Evolutionary conservation across 2,329 filamentous ascomycete species (phyloP), one percentile per base, ranked within the genome.

Genomic region (Fusarium sp.): DNA sequence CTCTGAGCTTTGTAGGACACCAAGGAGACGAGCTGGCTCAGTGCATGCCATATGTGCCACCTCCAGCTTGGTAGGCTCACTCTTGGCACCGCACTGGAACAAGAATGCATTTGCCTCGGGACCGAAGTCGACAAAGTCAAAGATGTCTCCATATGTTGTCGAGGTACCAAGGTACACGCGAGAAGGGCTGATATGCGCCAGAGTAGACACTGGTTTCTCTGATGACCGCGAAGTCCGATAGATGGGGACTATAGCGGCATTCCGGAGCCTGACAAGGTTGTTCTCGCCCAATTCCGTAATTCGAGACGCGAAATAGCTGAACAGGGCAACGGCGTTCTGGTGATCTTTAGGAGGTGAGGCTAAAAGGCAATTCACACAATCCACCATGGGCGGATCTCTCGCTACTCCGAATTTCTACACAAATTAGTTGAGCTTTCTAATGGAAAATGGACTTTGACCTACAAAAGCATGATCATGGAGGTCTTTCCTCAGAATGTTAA

Each of bases 61-160:
- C 75, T 99, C 95, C 3, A 86, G 75, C 69, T 91, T 95, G 3
- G 90, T 96, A 5, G 95, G 95, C 75, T 99, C 94, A 62, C 87
- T 88, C 76, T 96, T 97, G 3, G 93, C 94, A 9, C 95, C 95
- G 64, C 93, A 92, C 61, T 91, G 91, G 68, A 93, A 86, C 15
- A 99, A 79, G 71, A 99, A 99, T 0, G 90, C 82, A 70, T 98
- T 98, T 3, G 92, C 94, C 72, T 94, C 88, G 31, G 83, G 79
- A 0, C 94, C 93, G 78, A 97, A 99, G 73, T 98, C 91, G 12
- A 98, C 93, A 76, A 97, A 99, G 73, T 98, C 93, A 67, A 99
- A 97, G 29, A 99, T 96, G 29, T 96, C 91, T 10, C 87, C 90
- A 70, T 96, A 99, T 7, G 81, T 83, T 3, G 78, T 74, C 6